A percentile compares a stretch with the other conserved stretches of the same genome.
These are phyloP conservation scores for Termitomyces sp. DNA, from an alignment of 768 basidiomycete genomes.

Conservation along the genomic window DNA sequence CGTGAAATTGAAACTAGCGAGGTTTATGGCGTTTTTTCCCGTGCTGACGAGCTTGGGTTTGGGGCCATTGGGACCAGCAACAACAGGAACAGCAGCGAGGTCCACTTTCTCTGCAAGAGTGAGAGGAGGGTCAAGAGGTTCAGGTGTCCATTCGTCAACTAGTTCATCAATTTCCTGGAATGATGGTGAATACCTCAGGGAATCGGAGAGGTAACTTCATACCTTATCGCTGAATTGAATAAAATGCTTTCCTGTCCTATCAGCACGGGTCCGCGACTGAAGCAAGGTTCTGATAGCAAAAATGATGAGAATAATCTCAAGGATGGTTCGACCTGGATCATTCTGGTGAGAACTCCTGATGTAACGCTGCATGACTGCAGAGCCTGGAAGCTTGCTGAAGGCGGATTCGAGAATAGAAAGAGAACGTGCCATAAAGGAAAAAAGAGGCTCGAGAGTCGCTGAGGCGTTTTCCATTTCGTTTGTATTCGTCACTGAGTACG, in stretches of 20 bases:
- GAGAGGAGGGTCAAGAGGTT: slow-evolving; percentile 68
- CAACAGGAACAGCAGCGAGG: slow-evolving; percentile 68
- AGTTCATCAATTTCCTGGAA: slow-evolving; percentile 93
- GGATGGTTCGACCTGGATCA: slow-evolving; percentile 86
- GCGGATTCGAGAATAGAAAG: slow-evolving; percentile 54
- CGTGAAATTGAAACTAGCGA: slow-evolving; percentile 89
- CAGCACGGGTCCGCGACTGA: slow-evolving; percentile 83
- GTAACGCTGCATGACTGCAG: slow-evolving; percentile 81
- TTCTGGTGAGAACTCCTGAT: slow-evolving; percentile 94
- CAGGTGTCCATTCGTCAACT: slow-evolving; percentile 92
- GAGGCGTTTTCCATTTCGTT: slow-evolving; percentile 25
- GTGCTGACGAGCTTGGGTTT: slow-evolving; percentile 71
- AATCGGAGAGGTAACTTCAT: slow-evolving; percentile 10
- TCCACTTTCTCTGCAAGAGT: slow-evolving; percentile 56
- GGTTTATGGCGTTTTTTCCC: slow-evolving; percentile 75
- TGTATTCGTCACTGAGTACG: not conserved
- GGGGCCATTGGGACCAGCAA: slow-evolving; percentile 76
- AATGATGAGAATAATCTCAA: slow-evolving; percentile 83
- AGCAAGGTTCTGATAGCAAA: slow-evolving; percentile 90
- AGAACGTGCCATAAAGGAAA: slow-evolving; percentile 60
- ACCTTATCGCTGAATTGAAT: slow-evolving; percentile 91
- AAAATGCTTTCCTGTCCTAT: slow-evolving; percentile 80
- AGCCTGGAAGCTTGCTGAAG: slow-evolving; percentile 76
- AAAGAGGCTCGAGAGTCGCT: slow-evolving; percentile 40
- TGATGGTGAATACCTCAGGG: not conserved